phyloP scores from a whole-genome alignment of 441 rosid species.

The Jatropha podagrica region DNA sequence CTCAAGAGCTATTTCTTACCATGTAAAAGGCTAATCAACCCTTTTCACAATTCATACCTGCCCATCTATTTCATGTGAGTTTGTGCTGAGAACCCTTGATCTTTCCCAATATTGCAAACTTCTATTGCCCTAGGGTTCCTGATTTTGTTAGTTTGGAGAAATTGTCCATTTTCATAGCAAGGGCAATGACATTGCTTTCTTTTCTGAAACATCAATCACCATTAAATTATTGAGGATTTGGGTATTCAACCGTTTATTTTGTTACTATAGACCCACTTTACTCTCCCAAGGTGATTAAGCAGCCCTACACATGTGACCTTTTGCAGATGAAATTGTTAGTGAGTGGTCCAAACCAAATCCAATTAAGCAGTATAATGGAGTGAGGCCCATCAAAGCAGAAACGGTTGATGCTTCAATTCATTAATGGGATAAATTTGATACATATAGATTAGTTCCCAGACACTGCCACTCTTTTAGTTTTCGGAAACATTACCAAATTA shows the following conservation, averaged over 20 bases:
- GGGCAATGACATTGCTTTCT: background rate
- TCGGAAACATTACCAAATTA: background rate
- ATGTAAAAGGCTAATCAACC: background rate
- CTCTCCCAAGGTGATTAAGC: background rate
- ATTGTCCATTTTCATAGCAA: background rate
- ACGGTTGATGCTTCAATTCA: conserved; percentile 16
- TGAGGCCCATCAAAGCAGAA: conserved; percentile 19
- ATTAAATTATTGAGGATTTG: background rate
- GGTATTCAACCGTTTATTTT: conserved; percentile 9
- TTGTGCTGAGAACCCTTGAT: background rate
- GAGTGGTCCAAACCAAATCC: conserved; percentile 33
- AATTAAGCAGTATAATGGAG: conserved; percentile 10
- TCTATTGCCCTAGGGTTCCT: background rate
- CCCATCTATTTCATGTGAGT: background rate
- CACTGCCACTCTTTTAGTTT: background rate
- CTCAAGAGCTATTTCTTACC: background rate
- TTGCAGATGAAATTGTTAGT: conserved; percentile 16
- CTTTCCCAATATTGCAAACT: background rate
- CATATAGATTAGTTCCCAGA: conserved; percentile 14
- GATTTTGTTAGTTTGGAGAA: background rate
- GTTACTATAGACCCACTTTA: background rate
- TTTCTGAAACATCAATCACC: background rate
- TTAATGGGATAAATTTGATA: background rate
- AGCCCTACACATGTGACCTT: conserved; percentile 22
- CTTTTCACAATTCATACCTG: background rate